Conservation (phyloP, 192 early-diverging fungal genomes). For the Backusella mclennaniae region DNA sequence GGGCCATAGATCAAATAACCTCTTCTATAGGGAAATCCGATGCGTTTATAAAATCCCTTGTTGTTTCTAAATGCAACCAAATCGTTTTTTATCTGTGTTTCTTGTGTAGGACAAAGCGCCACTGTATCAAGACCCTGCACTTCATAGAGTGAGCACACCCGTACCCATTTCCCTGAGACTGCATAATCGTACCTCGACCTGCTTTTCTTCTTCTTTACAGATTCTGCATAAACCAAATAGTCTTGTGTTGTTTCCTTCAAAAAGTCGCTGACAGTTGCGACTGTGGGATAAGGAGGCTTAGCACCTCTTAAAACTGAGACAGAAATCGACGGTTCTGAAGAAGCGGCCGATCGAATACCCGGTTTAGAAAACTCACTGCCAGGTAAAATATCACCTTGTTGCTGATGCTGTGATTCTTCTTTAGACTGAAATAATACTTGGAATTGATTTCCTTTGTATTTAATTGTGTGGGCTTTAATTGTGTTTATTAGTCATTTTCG, state of each 20-base stretch:
- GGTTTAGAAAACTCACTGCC: constrained; percentile 10
- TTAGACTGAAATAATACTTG: neutral
- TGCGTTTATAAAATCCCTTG: constrained; percentile 56
- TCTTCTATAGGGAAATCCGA: constrained; percentile 62
- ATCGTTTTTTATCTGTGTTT: constrained; percentile 47
- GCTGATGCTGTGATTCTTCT: neutral
- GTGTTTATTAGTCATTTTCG: neutral
- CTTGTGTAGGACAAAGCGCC: constrained; percentile 49
- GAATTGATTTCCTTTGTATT: neutral
- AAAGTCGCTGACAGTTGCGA: constrained; percentile 15
- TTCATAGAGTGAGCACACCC: constrained; percentile 22
- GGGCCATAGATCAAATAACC: constrained; percentile 43
- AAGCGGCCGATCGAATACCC: neutral
- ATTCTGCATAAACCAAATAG: constrained; percentile 22
- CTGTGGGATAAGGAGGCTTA: neutral
- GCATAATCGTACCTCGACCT: constrained; percentile 30
- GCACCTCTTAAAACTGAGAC: neutral
- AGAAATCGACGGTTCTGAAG: neutral
- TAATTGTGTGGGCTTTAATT: neutral
- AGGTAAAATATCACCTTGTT: neutral
- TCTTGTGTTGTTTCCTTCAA: constrained; percentile 16
- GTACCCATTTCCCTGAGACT: constrained; percentile 22
- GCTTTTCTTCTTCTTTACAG: constrained; percentile 4
- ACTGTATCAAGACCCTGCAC: constrained; percentile 51
- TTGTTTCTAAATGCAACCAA: constrained; percentile 51